Base-by-base conservation (phyloP, 495 filamentous ascomycete genomes). In the Cryomyces minteri region DNA sequence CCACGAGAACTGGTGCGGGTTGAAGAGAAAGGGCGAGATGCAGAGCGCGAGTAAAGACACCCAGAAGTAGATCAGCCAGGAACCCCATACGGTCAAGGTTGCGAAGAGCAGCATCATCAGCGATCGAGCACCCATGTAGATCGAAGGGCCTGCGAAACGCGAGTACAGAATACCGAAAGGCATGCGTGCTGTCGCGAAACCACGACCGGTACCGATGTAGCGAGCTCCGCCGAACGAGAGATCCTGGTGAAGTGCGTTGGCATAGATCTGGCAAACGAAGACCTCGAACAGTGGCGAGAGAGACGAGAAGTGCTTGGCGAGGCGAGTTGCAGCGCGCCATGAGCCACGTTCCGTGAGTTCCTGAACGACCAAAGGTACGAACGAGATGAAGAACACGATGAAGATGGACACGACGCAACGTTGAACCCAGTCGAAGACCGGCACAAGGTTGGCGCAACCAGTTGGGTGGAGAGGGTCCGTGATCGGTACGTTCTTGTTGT, bases 301-400 rank as follows among this genome's bases (percentile, higher is more conserved):
- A 4, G 90, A 99, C 45, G 74, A 77, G 62, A 96, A 84, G 53
- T 99, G 90, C 72, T 95, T 96, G 30, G 74, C 79, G 52, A 96
- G 72, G 72, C 90, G 88, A 48, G 84, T 94, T 4, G 80, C 77
- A 50, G 92, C 92, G 48, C 90, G 88, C 75, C 85, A 85, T 41
- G 94, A 70, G 51, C 90, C 90, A 64, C 90, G 79, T 59, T 99
- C 90, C 9, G 85, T 94, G 65, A 95, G 68, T 62, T 99, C 90
- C 59, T 99, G 90, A n/a, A 96, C 79, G 48, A 85, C 74, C 41
- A 99, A 66, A 12, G 90, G 90, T 36, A 99, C 75, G 66, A 94
- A 94, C n/a, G 86, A 85, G 57, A 99, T 79, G 77, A 95, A 94
- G 77, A 95, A 94, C 56, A 96, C 92, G 58, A 96, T 94, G 73